These are phyloP conservation scores for Geotrichum phurueaensis DNA, from an alignment of 1,139 yeast genomes.

Conservation along the genomic window DNA sequence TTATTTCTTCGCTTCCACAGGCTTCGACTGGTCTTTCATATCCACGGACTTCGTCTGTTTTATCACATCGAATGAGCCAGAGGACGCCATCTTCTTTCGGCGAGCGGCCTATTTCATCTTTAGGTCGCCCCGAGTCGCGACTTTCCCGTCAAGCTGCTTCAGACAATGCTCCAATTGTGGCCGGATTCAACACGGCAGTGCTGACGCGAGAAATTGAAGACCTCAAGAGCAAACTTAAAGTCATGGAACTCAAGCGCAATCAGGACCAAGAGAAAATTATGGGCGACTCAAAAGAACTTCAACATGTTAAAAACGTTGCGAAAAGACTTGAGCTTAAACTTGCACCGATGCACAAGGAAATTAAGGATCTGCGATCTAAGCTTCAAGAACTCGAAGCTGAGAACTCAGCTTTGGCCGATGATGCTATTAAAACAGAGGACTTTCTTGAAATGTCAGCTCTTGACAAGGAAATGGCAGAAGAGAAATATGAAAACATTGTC, in stretches of 20 bases:
- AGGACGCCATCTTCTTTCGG: background rate
- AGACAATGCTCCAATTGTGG: background rate
- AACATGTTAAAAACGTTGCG: conserved; percentile 39
- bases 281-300: conserved; percentile 29
- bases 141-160: conserved; percentile 12
- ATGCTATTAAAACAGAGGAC: conserved; percentile 37
- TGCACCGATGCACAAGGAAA: conserved; percentile 35
- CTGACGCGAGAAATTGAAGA: conserved; percentile 28
- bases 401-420: conserved; percentile 36
- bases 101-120: conserved; percentile 11
- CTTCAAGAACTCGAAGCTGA: conserved; percentile 27
- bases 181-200: conserved; percentile 7
- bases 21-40: background rate
- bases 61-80: background rate
- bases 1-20: background rate
- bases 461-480: conserved; percentile 50
- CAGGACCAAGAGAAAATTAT: conserved; percentile 31
- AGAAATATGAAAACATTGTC: conserved; percentile 39
- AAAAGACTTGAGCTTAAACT: conserved; percentile 34
- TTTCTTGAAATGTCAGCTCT: conserved; percentile 48
- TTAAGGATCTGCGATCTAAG: conserved; percentile 28
- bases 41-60: background rate
- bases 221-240: conserved; percentile 29
- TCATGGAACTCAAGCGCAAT: conserved; percentile 31
- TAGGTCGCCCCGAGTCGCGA: conserved; percentile 14